These are phyloP conservation scores for Paratinospora sagittata DNA, from an alignment of 164 flowering plant genomes.

Conservation along the genomic window DNA sequence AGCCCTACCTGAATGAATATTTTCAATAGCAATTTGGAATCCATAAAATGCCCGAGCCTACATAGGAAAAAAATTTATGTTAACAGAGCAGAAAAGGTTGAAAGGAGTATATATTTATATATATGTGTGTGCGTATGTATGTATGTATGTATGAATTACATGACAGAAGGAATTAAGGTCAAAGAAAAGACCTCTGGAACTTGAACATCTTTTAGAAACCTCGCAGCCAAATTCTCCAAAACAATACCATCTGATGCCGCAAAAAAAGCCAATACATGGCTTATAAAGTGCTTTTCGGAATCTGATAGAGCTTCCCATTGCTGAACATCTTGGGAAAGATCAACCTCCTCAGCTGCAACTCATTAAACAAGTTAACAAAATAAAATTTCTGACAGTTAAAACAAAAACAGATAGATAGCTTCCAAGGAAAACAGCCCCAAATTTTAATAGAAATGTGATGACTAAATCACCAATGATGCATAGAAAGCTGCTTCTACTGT, in stretches of 20 bases:
- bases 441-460: neutral
- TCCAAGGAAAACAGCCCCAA: neutral
- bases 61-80: conserved; percentile 7
- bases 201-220: conserved; percentile 75
- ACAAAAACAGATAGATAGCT: neutral
- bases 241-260: conserved; percentile 96
- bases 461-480: neutral
- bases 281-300: conserved; percentile 69
- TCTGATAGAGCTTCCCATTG: conserved; percentile 59
- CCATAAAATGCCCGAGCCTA: conserved; percentile 85
- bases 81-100: neutral
- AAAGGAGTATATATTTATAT: neutral
- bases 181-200: conserved; percentile 52
- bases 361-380: conserved; percentile 15
- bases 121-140: too few relatives aligned
- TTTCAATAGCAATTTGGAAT: conserved; percentile 86
- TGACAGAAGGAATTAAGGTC: neutral
- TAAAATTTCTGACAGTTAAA: neutral
- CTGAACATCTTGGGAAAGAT: conserved; percentile 62
- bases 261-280: conserved; percentile 77
- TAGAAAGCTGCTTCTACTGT: conserved; percentile 1
- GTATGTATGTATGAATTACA: too few relatives aligned
- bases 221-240: conserved; percentile 77
- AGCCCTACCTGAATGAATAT: conserved; percentile 74
- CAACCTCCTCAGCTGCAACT: conserved; percentile 80